A percentile compares a stretch with the other conserved stretches of the same genome.
Conservation (phyloP, 306 rosid species). For the Benincasa hispida region DNA sequence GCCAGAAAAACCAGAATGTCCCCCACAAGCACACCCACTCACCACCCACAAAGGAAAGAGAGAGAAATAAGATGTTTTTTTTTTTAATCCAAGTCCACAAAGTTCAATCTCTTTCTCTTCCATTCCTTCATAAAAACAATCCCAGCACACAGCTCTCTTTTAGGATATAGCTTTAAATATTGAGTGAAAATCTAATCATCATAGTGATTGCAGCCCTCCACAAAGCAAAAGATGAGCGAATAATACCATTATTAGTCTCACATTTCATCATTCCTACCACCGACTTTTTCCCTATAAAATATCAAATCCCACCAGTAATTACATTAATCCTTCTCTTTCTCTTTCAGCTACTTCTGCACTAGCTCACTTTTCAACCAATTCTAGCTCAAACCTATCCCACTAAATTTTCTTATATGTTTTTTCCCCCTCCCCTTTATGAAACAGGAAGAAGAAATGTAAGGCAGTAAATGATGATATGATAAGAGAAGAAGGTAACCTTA, state of each 20-base stretch:
- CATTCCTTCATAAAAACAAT: neutral
- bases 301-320: constrained; percentile 6
- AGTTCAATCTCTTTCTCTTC: neutral
- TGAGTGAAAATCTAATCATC: constrained; percentile 1
- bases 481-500: neutral
- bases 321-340: neutral
- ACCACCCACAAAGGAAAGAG: neutral
- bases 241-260: constrained; percentile 3
- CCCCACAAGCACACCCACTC: neutral
- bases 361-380: constrained; percentile 3
- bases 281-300: neutral
- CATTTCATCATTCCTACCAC: constrained; percentile 6
- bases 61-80: neutral
- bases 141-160: neutral
- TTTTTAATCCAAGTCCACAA: neutral
- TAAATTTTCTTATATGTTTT: neutral
- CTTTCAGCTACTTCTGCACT: constrained; percentile 7
- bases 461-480: neutral
- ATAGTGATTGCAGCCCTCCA: neutral
- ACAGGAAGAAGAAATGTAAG: constrained; percentile 1
- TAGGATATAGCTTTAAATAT: neutral
- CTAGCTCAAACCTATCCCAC: constrained; percentile 2
- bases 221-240: constrained; percentile 1
- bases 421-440: neutral
- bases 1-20: neutral